Percentiles rank a stretch among this genome's conserved stretches.
Conservation (phyloP, 169 alveolate genomes). For the Toxoplasma gondii region DNA sequence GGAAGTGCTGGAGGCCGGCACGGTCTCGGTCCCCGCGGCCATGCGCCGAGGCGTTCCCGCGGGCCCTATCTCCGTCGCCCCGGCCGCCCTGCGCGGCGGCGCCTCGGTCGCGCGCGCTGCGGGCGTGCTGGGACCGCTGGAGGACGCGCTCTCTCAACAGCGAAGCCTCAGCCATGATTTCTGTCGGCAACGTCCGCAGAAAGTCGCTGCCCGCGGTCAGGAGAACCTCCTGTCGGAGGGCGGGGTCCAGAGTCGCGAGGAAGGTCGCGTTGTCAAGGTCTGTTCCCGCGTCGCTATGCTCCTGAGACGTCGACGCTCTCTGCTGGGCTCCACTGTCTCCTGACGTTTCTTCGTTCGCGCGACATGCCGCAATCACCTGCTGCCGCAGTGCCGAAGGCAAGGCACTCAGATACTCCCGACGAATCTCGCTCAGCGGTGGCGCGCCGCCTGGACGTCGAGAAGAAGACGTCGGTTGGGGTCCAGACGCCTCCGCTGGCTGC, state of each 20-base stretch:
- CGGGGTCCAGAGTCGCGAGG: constrained; percentile 82
- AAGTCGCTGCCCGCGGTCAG: constrained; percentile 80
- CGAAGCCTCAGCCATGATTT: constrained; percentile 79
- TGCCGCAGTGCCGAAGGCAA: constrained; percentile 66
- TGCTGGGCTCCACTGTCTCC: not conserved
- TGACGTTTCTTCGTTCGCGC: not conserved
- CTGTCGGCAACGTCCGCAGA: constrained; percentile 77
- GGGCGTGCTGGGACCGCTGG: constrained; percentile 61
- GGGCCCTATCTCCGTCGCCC: not conserved
- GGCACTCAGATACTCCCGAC: constrained; percentile 50
- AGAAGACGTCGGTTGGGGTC: constrained; percentile 1
- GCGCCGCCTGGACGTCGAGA: constrained; percentile 14
- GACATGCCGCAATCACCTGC: constrained; percentile 58
- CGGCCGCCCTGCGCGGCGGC: not conserved
- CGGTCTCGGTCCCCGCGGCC: not conserved
- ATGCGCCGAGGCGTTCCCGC: not conserved
- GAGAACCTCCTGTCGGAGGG: constrained; percentile 81
- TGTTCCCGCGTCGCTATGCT: constrained; percentile 44
- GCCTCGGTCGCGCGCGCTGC: constrained; percentile 5
- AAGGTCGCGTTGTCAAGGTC: constrained; percentile 81
- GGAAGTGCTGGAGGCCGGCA: not conserved
- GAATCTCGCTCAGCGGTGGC: constrained; percentile 55
- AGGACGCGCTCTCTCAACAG: constrained; percentile 73
- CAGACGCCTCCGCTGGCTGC: not conserved
- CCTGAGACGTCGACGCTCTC: constrained; percentile 1